A percentile compares a stretch with the other conserved stretches of the same genome.
Evolutionary conservation across 2,329 filamentous ascomycete species (phyloP).

Genomic region (Lecanosticta acicola): DNA sequence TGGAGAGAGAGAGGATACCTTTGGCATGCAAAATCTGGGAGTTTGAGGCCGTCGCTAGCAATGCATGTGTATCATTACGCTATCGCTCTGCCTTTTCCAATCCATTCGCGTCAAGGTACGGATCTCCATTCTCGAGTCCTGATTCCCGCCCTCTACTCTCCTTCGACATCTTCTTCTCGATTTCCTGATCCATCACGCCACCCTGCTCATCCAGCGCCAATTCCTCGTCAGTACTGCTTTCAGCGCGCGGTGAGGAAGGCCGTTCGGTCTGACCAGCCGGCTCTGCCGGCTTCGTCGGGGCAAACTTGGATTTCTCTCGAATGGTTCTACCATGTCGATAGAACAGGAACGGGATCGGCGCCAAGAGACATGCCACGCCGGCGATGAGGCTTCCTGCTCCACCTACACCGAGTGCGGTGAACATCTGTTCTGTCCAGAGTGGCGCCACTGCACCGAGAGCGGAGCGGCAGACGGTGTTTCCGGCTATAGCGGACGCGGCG

Average conservation of each 20-base stretch:
- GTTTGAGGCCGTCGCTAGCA: too few relatives aligned
- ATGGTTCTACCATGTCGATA: conserved; percentile 14
- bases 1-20: too few relatives aligned
- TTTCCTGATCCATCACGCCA: not conserved
- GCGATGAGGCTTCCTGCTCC: conserved; percentile 38
- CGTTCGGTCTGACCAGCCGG: conserved; percentile 1
- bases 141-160: conserved; percentile 3
- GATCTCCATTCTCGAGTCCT: conserved; percentile 5
- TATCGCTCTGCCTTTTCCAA: conserved; percentile 14
- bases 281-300: conserved; percentile 8
- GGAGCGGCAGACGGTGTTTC: conserved; percentile 27
- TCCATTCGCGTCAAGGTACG: conserved; percentile 16
- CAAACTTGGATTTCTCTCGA: conserved; percentile 13
- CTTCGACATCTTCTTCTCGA: conserved; percentile 3
- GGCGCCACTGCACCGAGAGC: conserved; percentile 28
- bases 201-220: conserved; percentile 6
- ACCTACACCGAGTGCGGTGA: conserved; percentile 28
- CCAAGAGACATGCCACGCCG: conserved; percentile 37
- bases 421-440: conserved; percentile 31
- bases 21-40: too few relatives aligned
- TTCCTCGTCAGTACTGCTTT: conserved; percentile 7
- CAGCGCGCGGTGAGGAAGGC: not conserved
- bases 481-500: conserved; percentile 28
- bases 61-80: too few relatives aligned
- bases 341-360: conserved; percentile 28